Conservation (phyloP, 2,329 filamentous ascomycete species). For the Colletotrichum tofieldiae region DNA sequence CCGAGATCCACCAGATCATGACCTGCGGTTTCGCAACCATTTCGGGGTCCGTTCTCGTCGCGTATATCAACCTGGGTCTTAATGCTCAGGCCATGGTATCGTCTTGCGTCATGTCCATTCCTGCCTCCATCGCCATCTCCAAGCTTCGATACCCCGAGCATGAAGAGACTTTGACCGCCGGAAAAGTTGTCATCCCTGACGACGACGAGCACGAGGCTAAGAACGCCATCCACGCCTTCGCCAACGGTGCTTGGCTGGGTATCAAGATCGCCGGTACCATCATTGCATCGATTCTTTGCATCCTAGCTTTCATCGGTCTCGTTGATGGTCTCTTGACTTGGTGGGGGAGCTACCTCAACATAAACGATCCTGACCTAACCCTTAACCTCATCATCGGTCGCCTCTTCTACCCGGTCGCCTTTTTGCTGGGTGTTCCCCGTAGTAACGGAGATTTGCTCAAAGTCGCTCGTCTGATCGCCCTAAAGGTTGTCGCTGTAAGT, state of each 20-base stretch:
- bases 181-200: slow-evolving; percentile 85
- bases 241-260: slow-evolving; percentile 88
- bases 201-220: slow-evolving; percentile 82
- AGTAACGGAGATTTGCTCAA: slow-evolving; percentile 74
- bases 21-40: slow-evolving; percentile 94
- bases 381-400: slow-evolving; percentile 85
- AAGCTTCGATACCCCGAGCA: slow-evolving; percentile 93
- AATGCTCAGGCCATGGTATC: slow-evolving; percentile 90
- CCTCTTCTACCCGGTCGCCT: slow-evolving; percentile 83
- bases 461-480: slow-evolving; percentile 84
- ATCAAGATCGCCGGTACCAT: slow-evolving; percentile 92
- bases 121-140: slow-evolving; percentile 88
- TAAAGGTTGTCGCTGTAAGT: slow-evolving; percentile 83
- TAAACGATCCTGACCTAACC: slow-evolving; percentile 79
- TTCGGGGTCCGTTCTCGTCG: slow-evolving; percentile 87
- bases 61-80: slow-evolving; percentile 87
- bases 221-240: slow-evolving; percentile 88
- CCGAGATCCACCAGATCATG: slow-evolving; percentile 94
- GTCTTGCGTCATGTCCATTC: slow-evolving; percentile 96
- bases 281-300: slow-evolving; percentile 83
- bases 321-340: slow-evolving; percentile 84
- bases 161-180: slow-evolving; percentile 88
- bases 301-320: slow-evolving; percentile 83
- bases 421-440: slow-evolving; percentile 84
- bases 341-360: slow-evolving; percentile 86